Conservation (phyloP, 2,329 filamentous ascomycete genomes). For the Colletotrichum endophyticum region DNA sequence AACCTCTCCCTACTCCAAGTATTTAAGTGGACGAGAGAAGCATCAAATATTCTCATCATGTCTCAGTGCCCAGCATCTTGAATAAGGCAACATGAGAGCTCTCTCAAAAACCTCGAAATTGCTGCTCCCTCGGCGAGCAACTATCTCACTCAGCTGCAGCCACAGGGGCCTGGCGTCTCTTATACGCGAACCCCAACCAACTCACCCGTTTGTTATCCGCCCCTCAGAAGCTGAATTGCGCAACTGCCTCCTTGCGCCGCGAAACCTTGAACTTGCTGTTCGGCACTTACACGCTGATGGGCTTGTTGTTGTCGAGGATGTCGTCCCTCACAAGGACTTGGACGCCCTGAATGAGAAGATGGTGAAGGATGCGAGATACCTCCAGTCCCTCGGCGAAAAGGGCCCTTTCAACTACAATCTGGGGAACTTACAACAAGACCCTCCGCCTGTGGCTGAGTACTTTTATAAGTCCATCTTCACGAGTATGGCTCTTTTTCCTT, state of each 20-base stretch:
- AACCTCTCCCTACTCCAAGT: neutral
- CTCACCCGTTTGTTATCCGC: conserved; percentile 26
- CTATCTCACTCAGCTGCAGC: neutral
- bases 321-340: conserved; percentile 53
- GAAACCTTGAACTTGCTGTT: conserved; percentile 61
- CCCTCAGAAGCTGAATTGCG: conserved; percentile 33
- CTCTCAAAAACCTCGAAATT: neutral
- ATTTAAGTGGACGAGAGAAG: neutral
- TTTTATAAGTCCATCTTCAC: conserved; percentile 57
- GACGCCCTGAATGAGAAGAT: conserved; percentile 63
- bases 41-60: neutral
- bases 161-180: neutral
- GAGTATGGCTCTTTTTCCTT: conserved; percentile 42
- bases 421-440: conserved; percentile 66
- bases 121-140: neutral
- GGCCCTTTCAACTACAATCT: conserved; percentile 68
- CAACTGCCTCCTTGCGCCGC: conserved; percentile 35
- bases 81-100: neutral
- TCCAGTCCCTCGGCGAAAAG: conserved; percentile 57
- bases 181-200: neutral
- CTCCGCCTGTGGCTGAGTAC: conserved; percentile 53
- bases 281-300: conserved; percentile 57
- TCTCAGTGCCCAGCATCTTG: neutral
- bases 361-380: conserved; percentile 58
- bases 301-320: conserved; percentile 60